Evolutionary conservation across 2,329 filamentous ascomycete genomes (phyloP), one percentile per base, ranked within the genome.

Genomic region (Salinomyces thailandicus): DNA sequence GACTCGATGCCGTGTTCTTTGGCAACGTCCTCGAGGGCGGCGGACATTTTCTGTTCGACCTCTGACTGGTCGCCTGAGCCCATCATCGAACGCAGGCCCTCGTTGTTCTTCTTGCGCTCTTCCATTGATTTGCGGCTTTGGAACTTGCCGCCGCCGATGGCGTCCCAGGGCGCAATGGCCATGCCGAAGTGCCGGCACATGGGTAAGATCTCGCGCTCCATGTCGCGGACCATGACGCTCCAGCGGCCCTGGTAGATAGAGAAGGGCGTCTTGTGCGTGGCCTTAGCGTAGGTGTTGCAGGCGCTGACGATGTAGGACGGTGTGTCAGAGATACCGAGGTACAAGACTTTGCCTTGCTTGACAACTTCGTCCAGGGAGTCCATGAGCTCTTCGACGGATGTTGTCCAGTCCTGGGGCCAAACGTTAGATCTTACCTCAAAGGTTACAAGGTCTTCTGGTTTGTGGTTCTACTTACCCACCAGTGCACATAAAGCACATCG

Each of bases 11-110:
- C 69, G 46, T 77, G 72, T 41, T 68, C 62, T 5, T 66, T 64
- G 0, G 73, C 75, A 5, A 82, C 68, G 47, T 73, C 67, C 17
- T 72, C 75, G 0, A 85, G 64, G 0, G 73, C 73, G 18, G 63
- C 66, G 34, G 70, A 73, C 20, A 77, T 63, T 36, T 65, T 66
- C 5, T 53, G 58, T 38, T 74, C 70, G 0, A 70, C 61, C 18
- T 72, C 68, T 3, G 39, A 47, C 32, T 56, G 53, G 16, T 50
- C 49, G 0, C 32, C 31, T 8, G 29, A 15, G 16, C 49, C 47
- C 35, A 54, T 38, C 24, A 52, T 40, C 33, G 43, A 39, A 20
- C 55, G 47, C 28, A 59, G 31, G 59, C 37, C 29, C 57, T 61
- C 51, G 39, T 50, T 50, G 37, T 50, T 51, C 46, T 55, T 54